A percentile compares a stretch with the other conserved stretches of the same genome.
Conservation (phyloP, 345 rosid species). For the Raphanus raphanistrum region DNA sequence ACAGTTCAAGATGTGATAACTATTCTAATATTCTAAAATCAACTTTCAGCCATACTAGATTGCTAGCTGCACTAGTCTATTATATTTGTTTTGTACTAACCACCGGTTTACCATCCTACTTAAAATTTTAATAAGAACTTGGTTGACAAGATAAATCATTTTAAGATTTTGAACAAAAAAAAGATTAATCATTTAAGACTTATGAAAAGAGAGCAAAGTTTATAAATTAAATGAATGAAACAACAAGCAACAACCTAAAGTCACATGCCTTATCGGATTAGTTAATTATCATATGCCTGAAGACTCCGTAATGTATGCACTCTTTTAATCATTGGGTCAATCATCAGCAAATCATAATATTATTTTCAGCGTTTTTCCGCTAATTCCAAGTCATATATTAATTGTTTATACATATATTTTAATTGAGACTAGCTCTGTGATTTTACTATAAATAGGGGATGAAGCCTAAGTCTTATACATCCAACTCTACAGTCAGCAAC, state of each 20-base stretch:
- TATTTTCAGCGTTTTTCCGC: conserved; percentile 24
- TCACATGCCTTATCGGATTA: conserved; percentile 35
- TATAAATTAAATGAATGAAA: conserved; percentile 3
- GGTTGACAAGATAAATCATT: conserved; percentile 20
- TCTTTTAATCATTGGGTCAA: conserved; percentile 36
- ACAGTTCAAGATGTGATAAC: background rate
- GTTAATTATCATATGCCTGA: conserved; percentile 19
- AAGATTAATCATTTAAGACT: background rate
- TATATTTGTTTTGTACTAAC: background rate
- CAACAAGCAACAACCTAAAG: conserved; percentile 18
- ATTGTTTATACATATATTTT: conserved; percentile 7
- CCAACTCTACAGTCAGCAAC: conserved; percentile 19
- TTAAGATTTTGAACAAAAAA: too few relatives aligned
- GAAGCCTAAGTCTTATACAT: conserved; percentile 21
- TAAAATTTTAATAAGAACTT: background rate
- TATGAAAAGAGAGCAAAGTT: background rate
- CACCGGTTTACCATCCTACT: background rate
- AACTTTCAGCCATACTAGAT: background rate
- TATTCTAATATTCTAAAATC: background rate
- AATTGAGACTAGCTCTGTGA: background rate
- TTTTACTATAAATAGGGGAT: conserved; percentile 44
- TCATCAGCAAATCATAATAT: conserved; percentile 30
- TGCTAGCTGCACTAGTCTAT: background rate
- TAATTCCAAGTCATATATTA: conserved; percentile 27
- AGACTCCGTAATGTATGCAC: conserved; percentile 33